Evolutionary conservation across 1,139 yeast genomes (phyloP).

Genomic region (Hemisphaericaspora lyxosophila): DNA sequence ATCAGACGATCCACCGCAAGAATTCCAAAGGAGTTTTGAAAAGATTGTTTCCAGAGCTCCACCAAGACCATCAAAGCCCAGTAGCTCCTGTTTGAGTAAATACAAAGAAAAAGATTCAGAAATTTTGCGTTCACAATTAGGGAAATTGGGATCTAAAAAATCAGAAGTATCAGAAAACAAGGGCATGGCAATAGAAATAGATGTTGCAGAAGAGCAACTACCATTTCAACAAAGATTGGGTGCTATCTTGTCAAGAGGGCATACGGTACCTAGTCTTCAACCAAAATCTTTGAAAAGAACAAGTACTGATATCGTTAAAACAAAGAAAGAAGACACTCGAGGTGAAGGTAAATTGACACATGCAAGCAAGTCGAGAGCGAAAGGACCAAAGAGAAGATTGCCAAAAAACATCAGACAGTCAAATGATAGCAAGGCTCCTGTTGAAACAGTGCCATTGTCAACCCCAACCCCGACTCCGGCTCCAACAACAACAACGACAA

Average conservation of each 20-base stretch:
- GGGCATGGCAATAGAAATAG: not conserved
- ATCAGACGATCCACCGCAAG: constrained; percentile 9
- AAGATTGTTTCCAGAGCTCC: constrained; percentile 10
- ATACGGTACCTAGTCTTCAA: constrained; percentile 10
- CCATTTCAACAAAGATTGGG: constrained; percentile 13
- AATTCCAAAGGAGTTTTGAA: constrained; percentile 14
- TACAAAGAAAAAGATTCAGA: constrained; percentile 26
- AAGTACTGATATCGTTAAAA: constrained; percentile 3
- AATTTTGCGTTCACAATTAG: constrained; percentile 24
- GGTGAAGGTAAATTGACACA: constrained; percentile 45
- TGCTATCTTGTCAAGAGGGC: constrained; percentile 10
- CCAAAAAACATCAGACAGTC: constrained; percentile 39
- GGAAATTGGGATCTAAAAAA: constrained; percentile 14
- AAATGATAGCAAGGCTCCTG: not conserved
- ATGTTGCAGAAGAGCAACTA: constrained; percentile 2
- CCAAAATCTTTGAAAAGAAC: constrained; percentile 2
- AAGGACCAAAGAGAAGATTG: constrained; percentile 73
- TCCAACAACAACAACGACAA: not conserved
- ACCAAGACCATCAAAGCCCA: constrained; percentile 11
- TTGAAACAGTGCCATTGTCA: constrained; percentile 1
- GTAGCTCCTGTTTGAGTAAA: constrained; percentile 16
- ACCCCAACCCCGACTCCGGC: no score
- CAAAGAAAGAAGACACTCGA: constrained; percentile 12
- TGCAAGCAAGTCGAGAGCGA: constrained; percentile 60
- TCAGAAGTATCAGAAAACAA: not conserved